Evolutionary conservation across 306 rosid species (phyloP).

Genomic region (Leucaena leucocephala): DNA sequence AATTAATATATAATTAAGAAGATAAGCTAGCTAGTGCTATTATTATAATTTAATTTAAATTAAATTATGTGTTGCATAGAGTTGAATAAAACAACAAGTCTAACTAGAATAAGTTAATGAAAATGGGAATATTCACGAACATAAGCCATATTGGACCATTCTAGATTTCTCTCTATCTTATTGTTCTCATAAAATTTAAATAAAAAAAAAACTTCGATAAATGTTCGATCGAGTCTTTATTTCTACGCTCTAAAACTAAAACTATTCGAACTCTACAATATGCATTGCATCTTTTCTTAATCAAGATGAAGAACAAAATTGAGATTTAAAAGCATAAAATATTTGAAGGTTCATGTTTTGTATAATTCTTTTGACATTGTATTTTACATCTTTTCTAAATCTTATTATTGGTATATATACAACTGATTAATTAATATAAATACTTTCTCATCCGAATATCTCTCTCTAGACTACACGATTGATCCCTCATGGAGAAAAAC

Average conservation of each 20-base stretch:
- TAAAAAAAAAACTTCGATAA: too few species aligned
- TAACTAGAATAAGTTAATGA: neutral
- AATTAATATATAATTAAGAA: conserved; percentile 1
- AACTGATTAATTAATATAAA: too few species aligned
- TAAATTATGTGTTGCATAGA: conserved; percentile 15
- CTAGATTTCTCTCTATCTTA: conserved; percentile 15
- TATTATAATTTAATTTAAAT: neutral
- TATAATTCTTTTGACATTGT: too few species aligned
- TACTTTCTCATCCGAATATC: too few species aligned
- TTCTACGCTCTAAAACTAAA: too few species aligned
- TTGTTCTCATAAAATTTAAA: too few species aligned
- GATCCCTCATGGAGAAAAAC: too few species aligned
- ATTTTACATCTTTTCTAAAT: too few species aligned
- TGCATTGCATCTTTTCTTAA: too few species aligned
- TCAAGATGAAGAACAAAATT: neutral
- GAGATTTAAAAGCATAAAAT: conserved; percentile 24
- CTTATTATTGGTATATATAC: too few species aligned
- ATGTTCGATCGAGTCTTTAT: neutral
- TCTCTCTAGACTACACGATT: neutral
- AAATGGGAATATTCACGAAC: conserved; percentile 43
- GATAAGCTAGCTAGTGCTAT: conserved; percentile 35
- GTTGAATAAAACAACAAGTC: neutral
- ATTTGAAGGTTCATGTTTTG: conserved; percentile 23
- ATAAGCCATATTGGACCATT: conserved; percentile 26
- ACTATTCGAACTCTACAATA: too few species aligned